phyloP scores from a whole-genome alignment of 129 eudicot species.

The Arctium lappa region DNA sequence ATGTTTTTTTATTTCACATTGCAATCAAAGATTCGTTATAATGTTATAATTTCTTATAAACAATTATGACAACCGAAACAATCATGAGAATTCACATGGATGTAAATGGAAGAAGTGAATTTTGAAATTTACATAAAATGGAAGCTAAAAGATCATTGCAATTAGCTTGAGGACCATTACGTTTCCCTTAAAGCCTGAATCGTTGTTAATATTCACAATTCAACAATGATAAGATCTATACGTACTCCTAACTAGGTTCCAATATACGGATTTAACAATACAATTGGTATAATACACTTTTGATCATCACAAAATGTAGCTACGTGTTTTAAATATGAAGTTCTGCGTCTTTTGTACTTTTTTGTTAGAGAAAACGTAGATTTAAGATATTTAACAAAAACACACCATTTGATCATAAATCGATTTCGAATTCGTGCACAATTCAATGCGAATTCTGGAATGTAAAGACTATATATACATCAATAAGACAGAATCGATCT shows the following conservation, averaged over 20 bases:
- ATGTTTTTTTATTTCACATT: background rate
- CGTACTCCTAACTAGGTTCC: background rate
- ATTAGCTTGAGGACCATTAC: background rate
- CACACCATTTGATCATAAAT: background rate
- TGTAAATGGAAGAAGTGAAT: background rate
- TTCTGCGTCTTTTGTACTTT: slow-evolving; percentile 4
- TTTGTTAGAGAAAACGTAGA: background rate
- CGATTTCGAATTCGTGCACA: background rate
- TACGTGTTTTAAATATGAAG: background rate
- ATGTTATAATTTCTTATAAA: background rate
- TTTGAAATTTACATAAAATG: background rate
- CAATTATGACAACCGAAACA: background rate
- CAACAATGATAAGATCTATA: background rate
- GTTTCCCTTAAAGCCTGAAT: background rate
- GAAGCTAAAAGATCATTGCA: slow-evolving; percentile 3
- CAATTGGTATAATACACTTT: background rate
- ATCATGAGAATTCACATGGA: background rate
- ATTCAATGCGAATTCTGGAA: slow-evolving; percentile 5
- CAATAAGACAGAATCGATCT: background rate
- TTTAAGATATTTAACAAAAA: background rate
- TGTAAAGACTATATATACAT: background rate
- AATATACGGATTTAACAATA: background rate
- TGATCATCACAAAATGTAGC: background rate
- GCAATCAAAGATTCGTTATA: slow-evolving; percentile 1
- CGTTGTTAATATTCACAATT: background rate